Evolutionary conservation across 768 basidiomycete species (phyloP).

Genomic region (Leucocoprinus leucothites): DNA sequence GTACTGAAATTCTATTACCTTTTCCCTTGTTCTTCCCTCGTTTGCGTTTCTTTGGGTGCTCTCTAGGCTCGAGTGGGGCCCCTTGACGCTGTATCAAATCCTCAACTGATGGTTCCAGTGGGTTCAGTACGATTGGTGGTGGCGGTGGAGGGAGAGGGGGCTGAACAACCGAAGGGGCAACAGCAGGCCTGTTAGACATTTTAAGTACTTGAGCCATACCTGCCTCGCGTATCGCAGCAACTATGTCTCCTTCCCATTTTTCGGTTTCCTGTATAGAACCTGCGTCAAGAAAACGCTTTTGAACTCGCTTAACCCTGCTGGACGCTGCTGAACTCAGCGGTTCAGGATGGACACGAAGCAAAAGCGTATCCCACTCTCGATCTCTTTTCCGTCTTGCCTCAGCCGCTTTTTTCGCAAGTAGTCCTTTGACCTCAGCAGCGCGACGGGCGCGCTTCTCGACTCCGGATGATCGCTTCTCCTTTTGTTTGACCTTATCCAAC

Average conservation of each 20-base stretch:
- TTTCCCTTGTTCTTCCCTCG: constrained; percentile 22
- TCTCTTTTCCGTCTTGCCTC: constrained; percentile 59
- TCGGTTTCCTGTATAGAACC: constrained; percentile 42
- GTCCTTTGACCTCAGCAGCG: constrained; percentile 43
- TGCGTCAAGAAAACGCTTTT: constrained; percentile 56
- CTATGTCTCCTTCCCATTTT: constrained; percentile 66
- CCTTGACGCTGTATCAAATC: constrained; percentile 26
- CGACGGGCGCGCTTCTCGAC: constrained; percentile 32
- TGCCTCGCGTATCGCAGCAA: constrained; percentile 52
- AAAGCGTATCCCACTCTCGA: constrained; percentile 60
- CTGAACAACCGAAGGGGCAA: constrained; percentile 6
- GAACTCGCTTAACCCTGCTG: constrained; percentile 52
- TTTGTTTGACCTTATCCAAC: constrained; percentile 38
- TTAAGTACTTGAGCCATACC: constrained; percentile 44
- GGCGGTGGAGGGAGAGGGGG: constrained; percentile 19
- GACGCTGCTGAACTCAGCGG: constrained; percentile 42
- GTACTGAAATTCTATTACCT: background rate
- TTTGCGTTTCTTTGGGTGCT: constrained; percentile 8
- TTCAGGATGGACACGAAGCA: constrained; percentile 52
- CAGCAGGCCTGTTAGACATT: constrained; percentile 22
- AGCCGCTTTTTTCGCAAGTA: constrained; percentile 61
- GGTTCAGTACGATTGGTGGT: constrained; percentile 7
- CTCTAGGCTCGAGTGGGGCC: constrained; percentile 20
- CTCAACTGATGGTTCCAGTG: constrained; percentile 20
- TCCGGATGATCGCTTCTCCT: constrained; percentile 26